These are phyloP conservation scores for Solanum arcanum DNA, from an alignment of 257 asterid species.

Conservation along the genomic window DNA sequence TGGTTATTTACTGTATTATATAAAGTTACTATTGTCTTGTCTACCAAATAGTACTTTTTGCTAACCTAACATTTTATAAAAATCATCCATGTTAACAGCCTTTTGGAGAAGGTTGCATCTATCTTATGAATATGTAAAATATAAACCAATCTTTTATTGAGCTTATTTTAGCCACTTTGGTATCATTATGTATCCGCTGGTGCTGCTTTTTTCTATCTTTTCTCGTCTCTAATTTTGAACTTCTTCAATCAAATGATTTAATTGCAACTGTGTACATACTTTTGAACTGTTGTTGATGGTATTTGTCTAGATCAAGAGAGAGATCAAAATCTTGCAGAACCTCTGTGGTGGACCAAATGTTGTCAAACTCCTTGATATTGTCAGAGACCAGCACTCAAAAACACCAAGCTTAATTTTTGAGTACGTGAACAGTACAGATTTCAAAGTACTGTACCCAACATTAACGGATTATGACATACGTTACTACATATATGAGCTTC, in stretches of 20 bases:
- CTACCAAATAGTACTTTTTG: neutral
- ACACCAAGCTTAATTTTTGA: conserved; percentile 80
- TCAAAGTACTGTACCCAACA: conserved; percentile 70
- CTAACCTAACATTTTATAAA: neutral
- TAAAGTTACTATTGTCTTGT: neutral
- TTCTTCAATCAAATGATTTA: neutral
- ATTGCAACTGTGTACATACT: neutral
- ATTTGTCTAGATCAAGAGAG: conserved; percentile 55
- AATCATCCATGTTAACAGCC: neutral
- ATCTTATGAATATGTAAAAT: neutral
- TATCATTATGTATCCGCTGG: neutral
- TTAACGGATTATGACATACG: conserved; percentile 76
- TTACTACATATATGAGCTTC: conserved; percentile 73
- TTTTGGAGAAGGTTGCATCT: neutral
- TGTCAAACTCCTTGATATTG: conserved; percentile 65
- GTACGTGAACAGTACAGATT: conserved; percentile 71
- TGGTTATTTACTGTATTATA: neutral
- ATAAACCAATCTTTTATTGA: neutral
- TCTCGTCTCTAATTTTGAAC: neutral
- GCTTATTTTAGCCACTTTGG: neutral
- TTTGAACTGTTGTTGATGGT: neutral
- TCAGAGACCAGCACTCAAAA: conserved; percentile 72
- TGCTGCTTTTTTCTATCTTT: neutral
- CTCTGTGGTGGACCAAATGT: conserved; percentile 65
- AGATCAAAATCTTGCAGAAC: conserved; percentile 69